These are phyloP conservation scores for Xylaria sp. DNA, from an alignment of 2,329 filamentous ascomycete species.

Conservation along the genomic window DNA sequence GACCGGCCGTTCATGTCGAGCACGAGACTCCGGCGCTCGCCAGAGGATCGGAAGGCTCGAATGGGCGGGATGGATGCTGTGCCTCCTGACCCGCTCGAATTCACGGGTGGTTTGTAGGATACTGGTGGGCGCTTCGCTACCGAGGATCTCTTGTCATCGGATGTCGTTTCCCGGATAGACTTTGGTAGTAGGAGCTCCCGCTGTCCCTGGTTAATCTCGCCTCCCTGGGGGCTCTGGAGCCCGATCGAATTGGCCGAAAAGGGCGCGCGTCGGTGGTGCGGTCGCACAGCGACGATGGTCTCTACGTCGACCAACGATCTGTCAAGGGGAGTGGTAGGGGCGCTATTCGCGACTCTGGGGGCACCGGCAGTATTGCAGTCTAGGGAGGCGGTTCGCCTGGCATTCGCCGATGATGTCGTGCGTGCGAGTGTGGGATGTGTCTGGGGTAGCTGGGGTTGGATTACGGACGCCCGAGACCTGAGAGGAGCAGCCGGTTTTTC, in stretches of 20 bases:
- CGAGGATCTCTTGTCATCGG: constrained; percentile 53
- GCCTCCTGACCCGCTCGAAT: constrained; percentile 34
- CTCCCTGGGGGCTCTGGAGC: constrained; percentile 24
- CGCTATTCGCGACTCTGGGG: constrained; percentile 14
- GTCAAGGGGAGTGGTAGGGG: constrained; percentile 25
- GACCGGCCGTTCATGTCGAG: constrained; percentile 55
- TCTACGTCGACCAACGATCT: constrained; percentile 34
- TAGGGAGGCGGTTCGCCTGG: constrained; percentile 44
- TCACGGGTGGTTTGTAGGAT: constrained; percentile 51
- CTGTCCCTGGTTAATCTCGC: constrained; percentile 44
- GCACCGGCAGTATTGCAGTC: constrained; percentile 34
- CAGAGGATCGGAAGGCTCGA: constrained; percentile 59
- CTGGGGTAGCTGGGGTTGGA: constrained; percentile 38
- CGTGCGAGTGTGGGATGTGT: constrained; percentile 29
- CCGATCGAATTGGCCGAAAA: constrained; percentile 43
- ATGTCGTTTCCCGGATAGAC: constrained; percentile 43
- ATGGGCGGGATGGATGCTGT: constrained; percentile 53
- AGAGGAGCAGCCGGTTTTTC: constrained; percentile 30
- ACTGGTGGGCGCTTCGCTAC: constrained; percentile 50
- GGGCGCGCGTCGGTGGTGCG: constrained; percentile 43
- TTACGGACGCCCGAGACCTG: constrained; percentile 43
- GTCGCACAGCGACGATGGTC: constrained; percentile 36
- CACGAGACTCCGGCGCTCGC: constrained; percentile 56
- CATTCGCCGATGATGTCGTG: constrained; percentile 33
- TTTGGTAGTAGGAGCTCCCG: constrained; percentile 53